A percentile compares a stretch with the other conserved stretches of the same genome.
Conservation (phyloP, 163 green algal species). For the Botryococcus braunii region DNA sequence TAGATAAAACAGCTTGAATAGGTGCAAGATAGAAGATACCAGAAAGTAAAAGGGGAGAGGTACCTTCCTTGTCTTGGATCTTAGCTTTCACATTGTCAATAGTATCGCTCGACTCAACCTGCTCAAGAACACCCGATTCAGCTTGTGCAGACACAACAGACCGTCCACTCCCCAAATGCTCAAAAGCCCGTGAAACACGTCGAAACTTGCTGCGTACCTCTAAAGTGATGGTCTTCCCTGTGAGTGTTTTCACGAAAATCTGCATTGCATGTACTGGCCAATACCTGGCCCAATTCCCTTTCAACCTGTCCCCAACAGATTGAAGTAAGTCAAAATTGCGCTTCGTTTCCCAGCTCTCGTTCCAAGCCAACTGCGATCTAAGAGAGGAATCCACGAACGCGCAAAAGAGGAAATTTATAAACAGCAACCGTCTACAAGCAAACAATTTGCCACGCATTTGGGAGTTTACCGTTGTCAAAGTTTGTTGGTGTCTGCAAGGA, state of each 20-base stretch:
- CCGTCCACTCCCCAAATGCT: not conserved
- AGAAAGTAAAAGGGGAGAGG: not conserved
- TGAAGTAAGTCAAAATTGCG: no score
- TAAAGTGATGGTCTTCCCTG: slow-evolving; percentile 54
- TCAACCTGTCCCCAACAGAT: no score
- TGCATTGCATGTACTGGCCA: slow-evolving; percentile 38
- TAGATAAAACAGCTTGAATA: not conserved
- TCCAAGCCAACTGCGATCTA: no score
- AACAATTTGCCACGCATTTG: no score
- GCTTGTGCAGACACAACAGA: not conserved
- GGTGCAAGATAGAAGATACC: not conserved
- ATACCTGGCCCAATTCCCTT: no score
- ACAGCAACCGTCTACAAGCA: no score
- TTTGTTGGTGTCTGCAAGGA: no score
- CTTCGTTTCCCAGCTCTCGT: no score
- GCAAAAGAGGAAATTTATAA: no score
- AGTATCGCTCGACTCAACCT: slow-evolving; percentile 16
- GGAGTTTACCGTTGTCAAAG: no score
- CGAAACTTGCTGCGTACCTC: not conserved
- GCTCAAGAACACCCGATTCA: not conserved
- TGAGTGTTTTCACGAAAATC: slow-evolving; percentile 33
- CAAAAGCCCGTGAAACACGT: not conserved
- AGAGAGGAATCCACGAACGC: no score
- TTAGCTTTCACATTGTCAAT: slow-evolving; percentile 47
- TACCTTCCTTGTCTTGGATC: slow-evolving; percentile 58